phyloP scores from a whole-genome alignment of 176 grass and related monocot species.

The Oryza coarctata region DNA sequence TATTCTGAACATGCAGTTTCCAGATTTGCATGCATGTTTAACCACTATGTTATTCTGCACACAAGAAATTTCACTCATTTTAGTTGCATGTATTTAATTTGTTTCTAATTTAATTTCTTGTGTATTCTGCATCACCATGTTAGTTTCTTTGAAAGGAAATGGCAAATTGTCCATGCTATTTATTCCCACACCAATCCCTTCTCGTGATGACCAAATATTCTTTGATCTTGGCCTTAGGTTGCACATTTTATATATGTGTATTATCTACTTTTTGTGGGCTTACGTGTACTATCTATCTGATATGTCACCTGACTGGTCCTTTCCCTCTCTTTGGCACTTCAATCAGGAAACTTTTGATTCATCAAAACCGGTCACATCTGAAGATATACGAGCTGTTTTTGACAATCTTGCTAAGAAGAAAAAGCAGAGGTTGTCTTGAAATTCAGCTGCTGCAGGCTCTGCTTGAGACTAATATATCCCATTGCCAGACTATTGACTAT shows the following conservation, averaged over 20 bases:
- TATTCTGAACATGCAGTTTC: not conserved
- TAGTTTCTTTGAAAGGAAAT: not conserved
- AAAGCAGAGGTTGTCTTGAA: constrained; percentile 75
- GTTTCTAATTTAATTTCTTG: not conserved
- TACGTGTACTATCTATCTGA: not conserved
- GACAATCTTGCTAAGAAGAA: constrained; percentile 92
- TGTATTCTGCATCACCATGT: not conserved
- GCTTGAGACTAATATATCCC: not conserved
- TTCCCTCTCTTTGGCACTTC: not conserved
- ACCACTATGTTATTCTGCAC: not conserved
- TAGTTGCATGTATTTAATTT: not conserved
- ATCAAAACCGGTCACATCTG: constrained; percentile 81
- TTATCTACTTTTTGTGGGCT: not conserved
- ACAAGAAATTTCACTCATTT: not conserved
- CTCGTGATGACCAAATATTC: not conserved
- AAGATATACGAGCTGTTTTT: constrained; percentile 70
- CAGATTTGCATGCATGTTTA: not conserved
- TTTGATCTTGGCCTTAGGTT: not conserved
- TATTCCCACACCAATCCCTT: not conserved
- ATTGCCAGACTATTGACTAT: not conserved
- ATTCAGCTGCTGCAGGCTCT: not conserved
- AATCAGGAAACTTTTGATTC: constrained; percentile 74
- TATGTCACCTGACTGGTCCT: constrained; percentile 13
- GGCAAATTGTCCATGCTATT: not conserved
- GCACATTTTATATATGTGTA: not conserved